Conservation (phyloP, 805 yeast species). For the Nakazawaea anatomiae region DNA sequence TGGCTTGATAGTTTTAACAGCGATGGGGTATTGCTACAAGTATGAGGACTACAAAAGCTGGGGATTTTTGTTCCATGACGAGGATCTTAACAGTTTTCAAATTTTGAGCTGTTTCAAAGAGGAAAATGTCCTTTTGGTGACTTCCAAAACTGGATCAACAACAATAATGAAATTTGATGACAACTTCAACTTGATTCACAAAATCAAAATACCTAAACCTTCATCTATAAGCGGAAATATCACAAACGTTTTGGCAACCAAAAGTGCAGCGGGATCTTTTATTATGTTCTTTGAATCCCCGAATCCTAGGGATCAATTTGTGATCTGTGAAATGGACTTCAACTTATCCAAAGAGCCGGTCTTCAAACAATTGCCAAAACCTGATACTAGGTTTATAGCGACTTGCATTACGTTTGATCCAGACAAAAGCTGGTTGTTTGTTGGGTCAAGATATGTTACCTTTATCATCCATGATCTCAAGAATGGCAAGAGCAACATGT, state of each 20-base stretch:
- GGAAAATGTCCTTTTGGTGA: conserved; percentile 18
- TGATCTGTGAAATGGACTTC: conserved; percentile 33
- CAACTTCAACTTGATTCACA: conserved; percentile 23
- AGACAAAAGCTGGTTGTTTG: conserved; percentile 33
- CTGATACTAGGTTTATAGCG: conserved; percentile 39
- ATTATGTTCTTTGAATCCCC: conserved; percentile 59
- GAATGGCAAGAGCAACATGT: conserved; percentile 17
- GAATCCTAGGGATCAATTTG: conserved; percentile 51
- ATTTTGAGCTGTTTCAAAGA: conserved; percentile 19
- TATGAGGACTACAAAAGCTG: conserved; percentile 21
- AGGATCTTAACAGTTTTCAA: conserved; percentile 20
- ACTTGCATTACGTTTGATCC: conserved; percentile 48
- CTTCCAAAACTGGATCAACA: conserved; percentile 34
- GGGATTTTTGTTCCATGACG: conserved; percentile 21
- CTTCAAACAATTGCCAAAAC: conserved; percentile 17
- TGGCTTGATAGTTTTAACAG: conserved; percentile 49
- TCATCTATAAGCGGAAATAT: conserved; percentile 30
- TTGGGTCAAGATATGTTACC: conserved; percentile 73
- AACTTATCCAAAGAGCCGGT: conserved; percentile 13
- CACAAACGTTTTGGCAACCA: conserved; percentile 39
- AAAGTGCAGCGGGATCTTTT: conserved; percentile 18
- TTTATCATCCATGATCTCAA: conserved; percentile 47
- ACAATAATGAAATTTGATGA: conserved; percentile 35
- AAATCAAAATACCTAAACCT: conserved; percentile 18
- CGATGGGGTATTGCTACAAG: conserved; percentile 47